Conservation (phyloP, 1,284 basidiomycete genomes). For the Apiotrichum mycotoxinovorans region DNA sequence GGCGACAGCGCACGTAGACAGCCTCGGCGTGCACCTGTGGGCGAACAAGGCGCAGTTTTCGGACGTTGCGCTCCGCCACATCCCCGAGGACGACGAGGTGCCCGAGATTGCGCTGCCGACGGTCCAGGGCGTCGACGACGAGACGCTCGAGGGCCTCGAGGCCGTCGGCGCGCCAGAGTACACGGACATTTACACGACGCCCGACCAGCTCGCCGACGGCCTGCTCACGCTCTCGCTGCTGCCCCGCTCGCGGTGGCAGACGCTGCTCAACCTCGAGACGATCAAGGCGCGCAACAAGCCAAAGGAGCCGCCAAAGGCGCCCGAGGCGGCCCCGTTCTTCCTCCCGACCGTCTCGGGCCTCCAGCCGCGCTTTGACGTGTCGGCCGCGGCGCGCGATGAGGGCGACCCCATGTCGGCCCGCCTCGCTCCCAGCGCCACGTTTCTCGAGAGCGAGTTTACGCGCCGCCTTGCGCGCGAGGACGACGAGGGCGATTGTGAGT, state of each 20-base stretch:
- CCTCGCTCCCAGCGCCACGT: slow-evolving; percentile 57
- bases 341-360: slow-evolving; percentile 82
- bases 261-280: slow-evolving; percentile 89
- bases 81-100: slow-evolving; percentile 68
- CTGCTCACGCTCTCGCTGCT: slow-evolving; percentile 87
- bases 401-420: slow-evolving; percentile 54
- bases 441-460: slow-evolving; percentile 70
- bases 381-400: slow-evolving; percentile 49
- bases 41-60: slow-evolving; percentile 92
- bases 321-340: slow-evolving; percentile 96
- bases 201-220: slow-evolving; percentile 77
- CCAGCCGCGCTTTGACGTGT: slow-evolving; percentile 69
- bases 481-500: slow-evolving; percentile 66
- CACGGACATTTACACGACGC: slow-evolving; percentile 70
- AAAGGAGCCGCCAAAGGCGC: slow-evolving; percentile 88
- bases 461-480: slow-evolving; percentile 62
- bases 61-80: slow-evolving; percentile 74
- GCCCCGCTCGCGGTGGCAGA: slow-evolving; percentile 92
- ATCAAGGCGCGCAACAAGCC: slow-evolving; percentile 98
- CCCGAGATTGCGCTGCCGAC: slow-evolving; percentile 70
- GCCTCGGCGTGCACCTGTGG: slow-evolving; percentile 92
- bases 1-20: slow-evolving; percentile 91
- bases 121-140: slow-evolving; percentile 73
- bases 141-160: slow-evolving; percentile 61
- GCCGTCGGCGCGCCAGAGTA: slow-evolving; percentile 59